These are phyloP conservation scores for Trichosporon faecale DNA, from an alignment of 1,284 basidiomycete species.

Conservation along the genomic window DNA sequence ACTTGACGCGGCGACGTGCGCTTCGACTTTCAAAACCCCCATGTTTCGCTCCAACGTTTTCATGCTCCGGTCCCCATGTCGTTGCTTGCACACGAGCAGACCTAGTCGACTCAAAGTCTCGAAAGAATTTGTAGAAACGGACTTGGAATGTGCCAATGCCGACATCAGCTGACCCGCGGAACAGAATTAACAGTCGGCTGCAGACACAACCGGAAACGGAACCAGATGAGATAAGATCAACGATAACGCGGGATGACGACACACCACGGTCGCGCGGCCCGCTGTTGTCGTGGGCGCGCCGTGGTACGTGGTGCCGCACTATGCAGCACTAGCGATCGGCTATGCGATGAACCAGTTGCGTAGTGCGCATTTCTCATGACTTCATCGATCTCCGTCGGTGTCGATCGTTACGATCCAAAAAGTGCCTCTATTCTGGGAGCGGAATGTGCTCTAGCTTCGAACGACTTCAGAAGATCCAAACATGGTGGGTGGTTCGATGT, in stretches of 20 bases:
- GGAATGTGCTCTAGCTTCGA: background rate
- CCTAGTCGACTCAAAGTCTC: background rate
- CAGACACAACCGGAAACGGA: background rate
- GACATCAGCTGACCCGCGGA: background rate
- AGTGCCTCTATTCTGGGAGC: background rate
- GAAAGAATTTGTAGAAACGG: background rate
- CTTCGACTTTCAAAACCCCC: background rate
- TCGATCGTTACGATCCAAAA: background rate
- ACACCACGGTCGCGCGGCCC: background rate
- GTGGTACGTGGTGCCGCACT: background rate
- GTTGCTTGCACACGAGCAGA: background rate
- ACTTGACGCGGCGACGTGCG: background rate
- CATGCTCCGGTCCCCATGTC: background rate
- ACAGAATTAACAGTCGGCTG: background rate
- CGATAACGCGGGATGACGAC: conserved; percentile 4
- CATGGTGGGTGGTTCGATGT: background rate
- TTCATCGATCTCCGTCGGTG: background rate
- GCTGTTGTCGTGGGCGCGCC: background rate
- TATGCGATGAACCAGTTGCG: background rate
- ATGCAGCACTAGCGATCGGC: background rate
- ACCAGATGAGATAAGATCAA: conserved; percentile 9
- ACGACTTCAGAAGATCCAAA: background rate
- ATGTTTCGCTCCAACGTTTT: background rate
- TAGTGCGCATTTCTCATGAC: background rate
- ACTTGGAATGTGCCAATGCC: background rate